These are phyloP conservation scores for Calonectria multiphialidica DNA, from an alignment of 2,329 filamentous ascomycete species.

Conservation along the genomic window DNA sequence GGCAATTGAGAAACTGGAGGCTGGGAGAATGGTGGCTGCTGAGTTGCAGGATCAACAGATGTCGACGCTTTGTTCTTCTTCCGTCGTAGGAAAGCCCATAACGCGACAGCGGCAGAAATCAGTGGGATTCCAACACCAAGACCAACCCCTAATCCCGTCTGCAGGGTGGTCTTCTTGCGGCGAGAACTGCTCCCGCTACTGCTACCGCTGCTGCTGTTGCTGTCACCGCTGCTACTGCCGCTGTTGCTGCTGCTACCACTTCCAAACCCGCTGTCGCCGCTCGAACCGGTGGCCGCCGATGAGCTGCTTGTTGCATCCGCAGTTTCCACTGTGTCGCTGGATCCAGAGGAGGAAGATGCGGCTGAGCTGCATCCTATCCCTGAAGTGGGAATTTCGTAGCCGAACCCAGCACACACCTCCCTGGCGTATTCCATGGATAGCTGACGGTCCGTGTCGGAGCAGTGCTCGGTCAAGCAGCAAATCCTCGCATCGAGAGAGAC, in stretches of 20 bases:
- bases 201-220: too few relatives aligned
- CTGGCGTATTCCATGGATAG: neutral
- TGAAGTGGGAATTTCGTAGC: neutral
- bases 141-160: neutral
- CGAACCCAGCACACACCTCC: neutral
- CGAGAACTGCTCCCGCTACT: neutral
- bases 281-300: neutral
- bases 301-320: neutral
- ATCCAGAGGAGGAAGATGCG: neutral
- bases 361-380: neutral
- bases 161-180: neutral
- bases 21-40: neutral
- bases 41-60: neutral
- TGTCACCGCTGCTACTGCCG: neutral
- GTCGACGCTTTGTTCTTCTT: neutral
- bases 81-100: neutral
- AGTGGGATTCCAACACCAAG: neutral
- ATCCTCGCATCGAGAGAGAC: neutral
- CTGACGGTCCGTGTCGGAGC: neutral
- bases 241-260: neutral
- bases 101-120: neutral
- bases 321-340: neutral
- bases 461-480: neutral
- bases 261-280: neutral
- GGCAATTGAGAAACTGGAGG: neutral